phyloP scores from a whole-genome alignment of 2,329 filamentous ascomycete species.

The Pseudocercospora macadamiae region DNA sequence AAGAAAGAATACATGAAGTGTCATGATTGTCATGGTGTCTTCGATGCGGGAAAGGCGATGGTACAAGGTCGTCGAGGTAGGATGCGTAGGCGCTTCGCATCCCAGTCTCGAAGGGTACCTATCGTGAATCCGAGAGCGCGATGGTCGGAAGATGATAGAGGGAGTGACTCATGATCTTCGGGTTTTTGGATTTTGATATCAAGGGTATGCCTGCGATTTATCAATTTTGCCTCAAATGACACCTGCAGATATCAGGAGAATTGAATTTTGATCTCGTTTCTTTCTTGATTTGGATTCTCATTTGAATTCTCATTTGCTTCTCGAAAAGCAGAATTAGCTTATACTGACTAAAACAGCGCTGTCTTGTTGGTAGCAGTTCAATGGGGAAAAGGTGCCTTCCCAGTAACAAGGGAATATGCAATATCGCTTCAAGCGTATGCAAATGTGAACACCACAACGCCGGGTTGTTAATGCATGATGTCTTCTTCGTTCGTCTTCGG shows the following conservation, averaged over 20 bases:
- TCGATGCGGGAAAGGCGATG: no score
- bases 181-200: no score
- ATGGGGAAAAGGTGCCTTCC: neutral
- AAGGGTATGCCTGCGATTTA: neutral
- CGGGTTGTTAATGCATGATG: slow-evolving; percentile 10
- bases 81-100: no score
- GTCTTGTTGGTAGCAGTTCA: neutral
- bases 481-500: neutral
- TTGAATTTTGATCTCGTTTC: neutral
- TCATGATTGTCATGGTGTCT: no score
- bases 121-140: no score
- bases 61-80: no score
- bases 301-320: no score
- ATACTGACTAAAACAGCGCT: slow-evolving; percentile 7
- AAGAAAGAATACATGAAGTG: no score
- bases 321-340: slow-evolving; percentile 9
- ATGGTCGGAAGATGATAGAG: no score
- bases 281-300: neutral
- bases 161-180: no score
- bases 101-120: no score
- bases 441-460: slow-evolving; percentile 6
- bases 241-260: neutral
- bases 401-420: neutral
- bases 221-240: neutral
- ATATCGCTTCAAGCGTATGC: slow-evolving; percentile 3